A percentile compares a stretch with the other conserved stretches of the same genome.
Conservation (phyloP, 352 stramenopile species). For the Pythium coloratum region DNA sequence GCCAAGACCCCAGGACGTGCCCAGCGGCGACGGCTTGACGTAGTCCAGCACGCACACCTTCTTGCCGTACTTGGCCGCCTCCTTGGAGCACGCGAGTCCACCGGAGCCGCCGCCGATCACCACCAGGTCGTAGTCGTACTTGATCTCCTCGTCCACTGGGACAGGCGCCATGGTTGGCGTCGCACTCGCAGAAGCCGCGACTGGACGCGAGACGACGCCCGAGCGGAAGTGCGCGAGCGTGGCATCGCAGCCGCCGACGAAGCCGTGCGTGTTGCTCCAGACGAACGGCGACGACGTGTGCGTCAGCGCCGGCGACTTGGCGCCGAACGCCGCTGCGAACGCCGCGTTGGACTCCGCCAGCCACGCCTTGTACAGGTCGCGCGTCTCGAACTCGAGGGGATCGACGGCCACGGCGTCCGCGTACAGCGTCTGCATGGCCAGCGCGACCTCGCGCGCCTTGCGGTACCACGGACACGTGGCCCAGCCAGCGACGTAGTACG, state of each 20-base stretch:
- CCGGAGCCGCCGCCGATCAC: slow-evolving; percentile 82
- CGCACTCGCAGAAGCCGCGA: not conserved
- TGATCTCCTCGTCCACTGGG: slow-evolving; percentile 29
- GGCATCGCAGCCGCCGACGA: slow-evolving; percentile 71
- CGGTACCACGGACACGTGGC: slow-evolving; percentile 55
- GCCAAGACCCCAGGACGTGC: slow-evolving; percentile 91
- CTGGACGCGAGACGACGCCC: slow-evolving; percentile 28
- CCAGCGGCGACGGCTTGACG: slow-evolving; percentile 88
- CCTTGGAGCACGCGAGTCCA: slow-evolving; percentile 95
- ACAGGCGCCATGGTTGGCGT: slow-evolving; percentile 22
- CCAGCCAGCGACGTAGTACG: slow-evolving; percentile 76
- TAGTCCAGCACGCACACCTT: slow-evolving; percentile 97
- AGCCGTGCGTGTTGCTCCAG: slow-evolving; percentile 57
- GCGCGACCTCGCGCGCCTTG: slow-evolving; percentile 58
- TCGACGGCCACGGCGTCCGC: slow-evolving; percentile 44
- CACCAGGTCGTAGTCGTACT: slow-evolving; percentile 83
- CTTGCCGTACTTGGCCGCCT: slow-evolving; percentile 91
- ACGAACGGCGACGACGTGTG: slow-evolving; percentile 80
- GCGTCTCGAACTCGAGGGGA: slow-evolving; percentile 53
- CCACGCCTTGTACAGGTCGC: slow-evolving; percentile 63
- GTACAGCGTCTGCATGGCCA: slow-evolving; percentile 70
- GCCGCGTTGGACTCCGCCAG: slow-evolving; percentile 35
- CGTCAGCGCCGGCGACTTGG: slow-evolving; percentile 38
- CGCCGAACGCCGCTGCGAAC: slow-evolving; percentile 41
- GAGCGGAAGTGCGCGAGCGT: slow-evolving; percentile 63